Conservation (phyloP, 192 early-diverging fungal genomes). For the Coemansia sp. region DNA sequence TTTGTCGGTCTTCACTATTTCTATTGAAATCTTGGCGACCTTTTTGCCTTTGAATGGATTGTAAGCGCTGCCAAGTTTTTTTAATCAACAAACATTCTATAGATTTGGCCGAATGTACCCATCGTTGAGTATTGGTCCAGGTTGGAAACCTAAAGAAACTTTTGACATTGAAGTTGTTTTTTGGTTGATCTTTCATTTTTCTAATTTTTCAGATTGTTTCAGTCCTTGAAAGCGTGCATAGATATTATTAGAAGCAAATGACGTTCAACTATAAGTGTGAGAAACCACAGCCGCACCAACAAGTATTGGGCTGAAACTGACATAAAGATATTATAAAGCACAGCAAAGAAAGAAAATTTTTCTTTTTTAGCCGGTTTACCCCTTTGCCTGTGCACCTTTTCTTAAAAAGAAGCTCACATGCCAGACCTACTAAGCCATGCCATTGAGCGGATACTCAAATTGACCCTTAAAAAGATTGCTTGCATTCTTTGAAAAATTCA, state of each 20-base stretch:
- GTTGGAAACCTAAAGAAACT: background rate
- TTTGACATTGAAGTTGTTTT: background rate
- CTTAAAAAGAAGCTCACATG: background rate
- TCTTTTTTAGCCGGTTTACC: background rate
- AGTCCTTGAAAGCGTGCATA: background rate
- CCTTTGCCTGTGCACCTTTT: background rate
- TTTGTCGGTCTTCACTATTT: background rate
- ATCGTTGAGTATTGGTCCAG: background rate
- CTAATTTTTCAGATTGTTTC: background rate
- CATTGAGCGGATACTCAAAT: background rate
- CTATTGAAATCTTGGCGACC: background rate
- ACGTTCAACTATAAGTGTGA: background rate
- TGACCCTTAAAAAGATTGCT: background rate
- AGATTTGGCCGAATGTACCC: background rate
- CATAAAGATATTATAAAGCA: background rate
- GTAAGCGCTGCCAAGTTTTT: background rate
- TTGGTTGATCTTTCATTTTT: background rate
- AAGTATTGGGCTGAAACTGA: background rate
- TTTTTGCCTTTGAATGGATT: background rate
- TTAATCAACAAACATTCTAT: background rate
- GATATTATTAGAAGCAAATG: background rate
- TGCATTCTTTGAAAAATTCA: background rate
- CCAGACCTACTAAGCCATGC: background rate
- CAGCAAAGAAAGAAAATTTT: background rate
- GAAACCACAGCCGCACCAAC: background rate